Base-by-base conservation (phyloP, 257 asterid genomes). In the Solanum pinnatisectum region DNA sequence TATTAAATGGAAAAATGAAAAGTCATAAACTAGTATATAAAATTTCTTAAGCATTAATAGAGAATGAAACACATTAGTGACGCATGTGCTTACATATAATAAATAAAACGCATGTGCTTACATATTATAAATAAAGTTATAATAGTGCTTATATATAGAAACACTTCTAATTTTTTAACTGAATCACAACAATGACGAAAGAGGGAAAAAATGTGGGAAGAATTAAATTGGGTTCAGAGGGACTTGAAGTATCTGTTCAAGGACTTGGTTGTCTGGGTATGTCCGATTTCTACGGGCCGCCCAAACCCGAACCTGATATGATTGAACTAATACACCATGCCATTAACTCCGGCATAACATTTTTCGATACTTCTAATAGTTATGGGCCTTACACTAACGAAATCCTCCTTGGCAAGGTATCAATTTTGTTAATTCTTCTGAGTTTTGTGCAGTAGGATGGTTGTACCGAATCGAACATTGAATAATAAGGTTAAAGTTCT, bases 231-330 rank as follows among this genome's bases (percentile, higher is more conserved):
- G 94, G 94, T 1, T 89, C 92, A 5, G 90, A 89, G 15, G 94
- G 94, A 1, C 87, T 92, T 3, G 89, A 89, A 79, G 92, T 91
- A 12, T 91, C 93, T 32, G 88, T 79, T 1, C 92, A 88, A 14
- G 94, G 93, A 10, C 87, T 92, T 63, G 94, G 94, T 6, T 92
- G 93, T 73, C 84, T 92, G 93, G 87, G 92, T 70, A 91, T 91
- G 95, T 92, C 94, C 3, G 84, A 89, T 42, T 76, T 46, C 68
- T 92, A 92, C 11, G 94, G 95, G 18, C 87, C 88, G 35, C 92
- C 95, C 1, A 92, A 91, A 87, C 94, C 93, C 39, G 92, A 92
- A 16, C 30, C 88, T 77, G 94, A 92, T 10, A 91, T 91, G 94
- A 89, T 92, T 59, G 20, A 90, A 4, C 88, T 92, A n/a, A 92